Percentiles rank a stretch among this genome's conserved stretches.
Evolutionary conservation across 345 rosid genomes (phyloP).

Genomic region (Eutrema yunnanense): DNA sequence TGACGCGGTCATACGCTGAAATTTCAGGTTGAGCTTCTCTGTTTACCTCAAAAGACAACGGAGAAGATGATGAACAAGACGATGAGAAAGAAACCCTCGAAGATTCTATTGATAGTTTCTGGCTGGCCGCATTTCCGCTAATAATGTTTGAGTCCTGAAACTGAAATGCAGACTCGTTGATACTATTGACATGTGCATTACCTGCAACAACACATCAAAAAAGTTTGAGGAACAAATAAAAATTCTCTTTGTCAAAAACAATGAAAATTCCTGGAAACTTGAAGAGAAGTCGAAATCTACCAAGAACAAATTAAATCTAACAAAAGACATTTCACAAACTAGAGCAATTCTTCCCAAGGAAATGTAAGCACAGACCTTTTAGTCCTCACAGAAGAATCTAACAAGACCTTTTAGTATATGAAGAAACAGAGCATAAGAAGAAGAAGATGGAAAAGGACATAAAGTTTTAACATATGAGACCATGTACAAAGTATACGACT

Average conservation of each 20-base stretch:
- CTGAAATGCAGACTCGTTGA: slow-evolving; percentile 32
- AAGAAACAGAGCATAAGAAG: slow-evolving; percentile 15
- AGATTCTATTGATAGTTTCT: slow-evolving; percentile 71
- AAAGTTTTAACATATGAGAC: neutral
- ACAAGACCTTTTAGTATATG: slow-evolving; percentile 1
- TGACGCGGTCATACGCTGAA: slow-evolving; percentile 43
- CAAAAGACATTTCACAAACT: slow-evolving; percentile 2
- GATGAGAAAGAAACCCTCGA: slow-evolving; percentile 82
- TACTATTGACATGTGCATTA: slow-evolving; percentile 37
- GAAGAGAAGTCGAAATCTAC: slow-evolving; percentile 1
- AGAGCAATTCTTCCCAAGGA: neutral
- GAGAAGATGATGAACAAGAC: slow-evolving; percentile 80
- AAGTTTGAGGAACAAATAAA: neutral
- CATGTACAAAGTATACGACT: slow-evolving; percentile 25
- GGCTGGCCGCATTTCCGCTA: slow-evolving; percentile 28
- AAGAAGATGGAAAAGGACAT: slow-evolving; percentile 14
- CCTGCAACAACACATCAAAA: slow-evolving; percentile 38
- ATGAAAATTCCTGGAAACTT: neutral
- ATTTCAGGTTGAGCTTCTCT: slow-evolving; percentile 48
- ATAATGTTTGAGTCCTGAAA: slow-evolving; percentile 43
- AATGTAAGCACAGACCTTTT: slow-evolving; percentile 7
- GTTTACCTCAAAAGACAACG: slow-evolving; percentile 55
- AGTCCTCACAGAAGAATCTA: slow-evolving; percentile 1
- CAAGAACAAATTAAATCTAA: neutral
- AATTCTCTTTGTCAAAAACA: neutral